These are phyloP conservation scores for Pyrus communis DNA, from an alignment of 306 rosid species.

Conservation along the genomic window DNA sequence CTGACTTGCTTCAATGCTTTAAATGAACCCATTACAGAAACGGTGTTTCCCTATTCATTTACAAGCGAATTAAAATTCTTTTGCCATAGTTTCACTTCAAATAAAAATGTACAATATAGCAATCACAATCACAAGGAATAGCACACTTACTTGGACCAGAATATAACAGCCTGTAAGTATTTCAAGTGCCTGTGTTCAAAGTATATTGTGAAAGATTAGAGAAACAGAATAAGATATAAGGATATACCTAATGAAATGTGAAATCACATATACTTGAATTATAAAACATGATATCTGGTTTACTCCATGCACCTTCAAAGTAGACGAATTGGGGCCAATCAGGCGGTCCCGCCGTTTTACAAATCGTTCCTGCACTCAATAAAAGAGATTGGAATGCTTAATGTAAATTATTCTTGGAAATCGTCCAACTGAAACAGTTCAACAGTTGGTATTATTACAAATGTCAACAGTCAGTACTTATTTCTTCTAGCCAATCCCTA, in stretches of 20 bases:
- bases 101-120: not conserved
- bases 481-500: not conserved
- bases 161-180: slow-evolving; percentile 77
- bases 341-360: slow-evolving; percentile 83
- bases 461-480: not conserved
- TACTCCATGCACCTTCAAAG: slow-evolving; percentile 55
- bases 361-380: slow-evolving; percentile 64
- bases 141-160: slow-evolving; percentile 64
- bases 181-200: slow-evolving; percentile 52
- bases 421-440: too few species aligned
- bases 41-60: slow-evolving; percentile 68
- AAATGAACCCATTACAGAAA: slow-evolving; percentile 83
- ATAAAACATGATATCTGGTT: not conserved
- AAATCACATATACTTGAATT: not conserved
- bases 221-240: not conserved
- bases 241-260: not conserved
- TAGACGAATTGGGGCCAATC: slow-evolving; percentile 81
- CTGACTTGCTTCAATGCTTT: slow-evolving; percentile 83
- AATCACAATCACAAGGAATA: slow-evolving; percentile 8
- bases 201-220: not conserved
- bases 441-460: not conserved
- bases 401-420: not conserved
- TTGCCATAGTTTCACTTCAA: not conserved
- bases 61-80: not conserved
- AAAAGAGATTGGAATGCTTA: not conserved